Conservation (phyloP, 2,329 filamentous ascomycete genomes). For the Fusarium drepaniforme region DNA sequence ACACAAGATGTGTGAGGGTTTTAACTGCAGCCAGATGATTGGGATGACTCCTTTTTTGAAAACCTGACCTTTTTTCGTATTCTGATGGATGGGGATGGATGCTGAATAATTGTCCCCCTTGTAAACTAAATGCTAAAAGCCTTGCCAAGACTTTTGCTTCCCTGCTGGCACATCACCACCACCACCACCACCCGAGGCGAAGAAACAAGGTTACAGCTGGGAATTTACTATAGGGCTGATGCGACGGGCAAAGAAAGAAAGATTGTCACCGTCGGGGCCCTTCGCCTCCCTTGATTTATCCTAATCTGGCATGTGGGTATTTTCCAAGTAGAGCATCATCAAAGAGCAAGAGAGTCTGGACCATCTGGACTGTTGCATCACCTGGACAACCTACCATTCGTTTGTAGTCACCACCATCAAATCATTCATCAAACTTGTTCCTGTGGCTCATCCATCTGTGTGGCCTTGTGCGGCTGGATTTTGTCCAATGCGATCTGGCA, state of each 20-base stretch:
- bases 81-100: not conserved
- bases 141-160: constrained; percentile 1
- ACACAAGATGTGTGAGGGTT: constrained; percentile 19
- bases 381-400: not conserved
- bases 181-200: not conserved
- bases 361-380: constrained; percentile 2
- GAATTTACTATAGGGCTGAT: constrained; percentile 26
- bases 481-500: constrained; percentile 10
- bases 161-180: not conserved
- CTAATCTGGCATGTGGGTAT: constrained; percentile 10
- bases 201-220: not conserved
- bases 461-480: not conserved
- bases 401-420: not conserved
- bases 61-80: not conserved
- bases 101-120: not conserved
- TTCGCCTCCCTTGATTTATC: constrained; percentile 9
- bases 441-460: not conserved
- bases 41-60: too few relatives aligned
- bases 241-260: not conserved
- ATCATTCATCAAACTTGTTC: not conserved
- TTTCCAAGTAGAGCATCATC: constrained; percentile 3
- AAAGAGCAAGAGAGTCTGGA: constrained; percentile 1
- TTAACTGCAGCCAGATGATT: constrained; percentile 3
- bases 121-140: not conserved
- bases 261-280: not conserved